Evolutionary conservation across 768 basidiomycete genomes (phyloP).

Genomic region (Coprinopsis sp.): DNA sequence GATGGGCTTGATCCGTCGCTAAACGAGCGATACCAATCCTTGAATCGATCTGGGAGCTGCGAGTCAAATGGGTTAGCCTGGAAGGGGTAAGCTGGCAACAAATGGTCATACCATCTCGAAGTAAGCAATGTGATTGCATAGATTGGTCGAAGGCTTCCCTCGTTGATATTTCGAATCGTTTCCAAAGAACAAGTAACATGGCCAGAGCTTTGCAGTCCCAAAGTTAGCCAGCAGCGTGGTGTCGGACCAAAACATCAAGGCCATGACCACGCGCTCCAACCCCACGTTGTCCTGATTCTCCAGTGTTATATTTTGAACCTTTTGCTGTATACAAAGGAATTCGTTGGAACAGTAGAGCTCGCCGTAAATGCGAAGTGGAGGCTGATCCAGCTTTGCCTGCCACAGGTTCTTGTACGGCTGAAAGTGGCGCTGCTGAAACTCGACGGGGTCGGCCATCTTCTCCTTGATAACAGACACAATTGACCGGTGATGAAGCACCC

Average conservation of each 20-base stretch:
- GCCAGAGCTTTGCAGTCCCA: constrained; percentile 16
- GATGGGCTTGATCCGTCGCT: not conserved
- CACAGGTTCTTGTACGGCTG: not conserved
- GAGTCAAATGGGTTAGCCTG: no score
- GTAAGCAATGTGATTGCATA: constrained; percentile 17
- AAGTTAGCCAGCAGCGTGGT: constrained; percentile 14
- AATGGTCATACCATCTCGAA: constrained; percentile 2
- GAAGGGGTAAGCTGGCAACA: not conserved
- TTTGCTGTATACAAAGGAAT: not conserved
- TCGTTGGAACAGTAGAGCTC: not conserved
- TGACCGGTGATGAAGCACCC: not conserved
- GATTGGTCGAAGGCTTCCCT: constrained; percentile 7
- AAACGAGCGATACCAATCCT: not conserved
- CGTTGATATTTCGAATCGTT: constrained; percentile 17
- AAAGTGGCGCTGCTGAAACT: not conserved
- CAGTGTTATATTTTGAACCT: not conserved
- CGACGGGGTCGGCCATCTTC: not conserved
- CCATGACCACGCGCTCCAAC: constrained; percentile 18
- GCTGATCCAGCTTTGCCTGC: not conserved
- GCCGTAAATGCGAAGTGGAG: not conserved
- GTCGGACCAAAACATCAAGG: constrained; percentile 24
- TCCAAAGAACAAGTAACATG: constrained; percentile 17
- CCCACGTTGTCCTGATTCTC: not conserved
- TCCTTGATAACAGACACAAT: not conserved
- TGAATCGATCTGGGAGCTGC: not conserved